These are phyloP conservation scores for Odonthalia washingtoniensis DNA, from an alignment of 31 red algal genomes.

Conservation along the genomic window DNA sequence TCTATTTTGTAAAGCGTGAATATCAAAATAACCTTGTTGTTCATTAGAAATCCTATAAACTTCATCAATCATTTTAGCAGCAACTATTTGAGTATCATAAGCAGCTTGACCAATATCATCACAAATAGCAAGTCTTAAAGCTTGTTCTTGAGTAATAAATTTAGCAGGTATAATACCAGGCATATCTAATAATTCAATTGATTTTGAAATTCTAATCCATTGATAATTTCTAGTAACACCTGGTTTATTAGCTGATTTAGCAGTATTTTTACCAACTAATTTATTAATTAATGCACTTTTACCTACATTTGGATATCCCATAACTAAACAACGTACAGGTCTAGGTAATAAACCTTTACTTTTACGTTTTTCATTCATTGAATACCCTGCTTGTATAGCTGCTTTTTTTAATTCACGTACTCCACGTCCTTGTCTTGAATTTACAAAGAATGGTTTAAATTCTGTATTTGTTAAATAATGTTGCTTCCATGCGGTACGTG, in stretches of 20 bases:
- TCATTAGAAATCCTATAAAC: conserved; percentile 42
- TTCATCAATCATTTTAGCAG: conserved; percentile 73
- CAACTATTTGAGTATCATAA: conserved; percentile 89
- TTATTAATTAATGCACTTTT: conserved; percentile 98
- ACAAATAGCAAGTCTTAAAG: conserved; percentile 87
- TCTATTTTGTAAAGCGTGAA: conserved; percentile 46
- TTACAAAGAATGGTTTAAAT: conserved; percentile 62
- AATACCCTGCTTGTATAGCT: conserved; percentile 63
- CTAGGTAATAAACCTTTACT: conserved; percentile 78
- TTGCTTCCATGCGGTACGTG: conserved; percentile 67
- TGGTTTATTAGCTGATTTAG: conserved; percentile 90
- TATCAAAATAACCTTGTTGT: conserved; percentile 54
- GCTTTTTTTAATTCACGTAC: conserved; percentile 73
- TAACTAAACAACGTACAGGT: conserved; percentile 77
- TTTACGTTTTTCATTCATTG: conserved; percentile 86
- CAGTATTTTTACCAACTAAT: conserved; percentile 72
- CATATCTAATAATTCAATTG: conserved; percentile 94
- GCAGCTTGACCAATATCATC: conserved; percentile 96
- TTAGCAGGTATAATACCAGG: conserved; percentile 98
- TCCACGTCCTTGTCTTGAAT: conserved; percentile 85
- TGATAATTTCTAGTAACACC: conserved; percentile 94
- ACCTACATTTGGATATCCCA: conserved; percentile 99
- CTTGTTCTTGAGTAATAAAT: conserved; percentile 81
- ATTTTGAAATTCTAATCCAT: conserved; percentile 85
- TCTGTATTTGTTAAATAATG: conserved; percentile 24